Base-by-base conservation (phyloP, 2,329 filamentous ascomycete genomes). In the Blastomyces percursus region DNA sequence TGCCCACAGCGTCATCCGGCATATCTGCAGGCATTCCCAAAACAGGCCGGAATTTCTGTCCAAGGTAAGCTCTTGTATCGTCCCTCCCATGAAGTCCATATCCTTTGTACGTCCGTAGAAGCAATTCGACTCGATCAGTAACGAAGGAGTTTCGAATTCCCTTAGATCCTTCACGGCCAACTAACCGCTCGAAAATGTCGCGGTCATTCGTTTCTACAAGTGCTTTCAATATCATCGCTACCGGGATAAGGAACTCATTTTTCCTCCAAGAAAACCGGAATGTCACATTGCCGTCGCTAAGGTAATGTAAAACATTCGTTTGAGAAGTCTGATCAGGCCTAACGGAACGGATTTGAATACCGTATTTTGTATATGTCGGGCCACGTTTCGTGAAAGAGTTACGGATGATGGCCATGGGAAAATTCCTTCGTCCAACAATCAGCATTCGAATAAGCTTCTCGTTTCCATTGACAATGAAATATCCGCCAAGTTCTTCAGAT, bases 211-310 rank as follows among this genome's bases (percentile, higher is more conserved):
- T 99, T 75, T 99, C 93, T 1, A 94, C 84, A 59, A 99, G 80
- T 1, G 94, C 93, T 79, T 97, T 99, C 67, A 99, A 78, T 42
- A 99, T 86, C 93, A 99, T 97, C 83, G 96, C 87, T 65, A 91
- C 89, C 0, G 94, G 94, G 2, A 99, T 84, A n/a, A 99, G 84
- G 71, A 91, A 99, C 76, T 99, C 94, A 69, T 91, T 91, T 78
- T 99, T 99, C 68, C 92, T 84, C 93, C 93, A 99, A 7, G 93
- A 96, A 76, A 99, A 99, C 62, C 94, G 84, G 77, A 99, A 96
- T 0, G 91, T 97, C 70, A 97, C 87, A 75, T 96, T 97, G 67
- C 94, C 94, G 73, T 99, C 94, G 69, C 83, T 91, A 62, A 99
- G 84, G 75, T 97, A 99, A 77, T 99, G 94, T 58, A 99, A 82